Percentiles rank a stretch among this genome's conserved stretches.
Evolutionary conservation across 2,329 filamentous ascomycete species (phyloP).

Genomic region (Fusarium nygamai): DNA sequence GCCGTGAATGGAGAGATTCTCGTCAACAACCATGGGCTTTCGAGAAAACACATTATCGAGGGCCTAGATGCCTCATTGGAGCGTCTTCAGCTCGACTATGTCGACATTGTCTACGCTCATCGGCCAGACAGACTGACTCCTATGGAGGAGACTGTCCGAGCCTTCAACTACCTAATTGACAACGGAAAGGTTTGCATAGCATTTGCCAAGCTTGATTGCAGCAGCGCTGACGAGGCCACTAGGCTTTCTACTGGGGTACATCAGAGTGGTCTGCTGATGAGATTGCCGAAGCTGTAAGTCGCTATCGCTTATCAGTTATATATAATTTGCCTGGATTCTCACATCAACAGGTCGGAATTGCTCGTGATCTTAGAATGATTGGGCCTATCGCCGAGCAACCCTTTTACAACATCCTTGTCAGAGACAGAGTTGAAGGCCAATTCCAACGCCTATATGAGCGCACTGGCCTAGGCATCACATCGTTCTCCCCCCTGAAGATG

Average conservation of each 20-base stretch:
- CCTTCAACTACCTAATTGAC: conserved; percentile 76
- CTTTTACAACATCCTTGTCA: conserved; percentile 71
- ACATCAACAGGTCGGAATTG: conserved; percentile 58
- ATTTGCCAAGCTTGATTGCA: fast-evolving
- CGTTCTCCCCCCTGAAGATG: conserved; percentile 66
- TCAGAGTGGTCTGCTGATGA: conserved; percentile 76
- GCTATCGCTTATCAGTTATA: background rate
- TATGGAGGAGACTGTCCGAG: conserved; percentile 76
- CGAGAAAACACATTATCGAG: conserved; percentile 70
- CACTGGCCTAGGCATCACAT: conserved; percentile 68
- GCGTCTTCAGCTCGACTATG: conserved; percentile 67
- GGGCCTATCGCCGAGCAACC: conserved; percentile 74
- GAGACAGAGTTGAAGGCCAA: conserved; percentile 71
- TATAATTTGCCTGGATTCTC: background rate
- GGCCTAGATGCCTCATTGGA: conserved; percentile 66
- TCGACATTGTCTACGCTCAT: conserved; percentile 77
- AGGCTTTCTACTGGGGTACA: conserved; percentile 70
- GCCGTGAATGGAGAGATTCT: conserved; percentile 67
- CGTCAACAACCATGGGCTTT: conserved; percentile 73
- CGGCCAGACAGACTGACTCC: conserved; percentile 74
- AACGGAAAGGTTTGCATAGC: conserved; percentile 59
- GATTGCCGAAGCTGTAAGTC: conserved; percentile 65
- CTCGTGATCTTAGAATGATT: conserved; percentile 68
- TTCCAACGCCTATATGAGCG: conserved; percentile 69
- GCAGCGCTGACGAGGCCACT: background rate